Conservation (phyloP, 257 asterid species). For the Penstemon eatonii region DNA sequence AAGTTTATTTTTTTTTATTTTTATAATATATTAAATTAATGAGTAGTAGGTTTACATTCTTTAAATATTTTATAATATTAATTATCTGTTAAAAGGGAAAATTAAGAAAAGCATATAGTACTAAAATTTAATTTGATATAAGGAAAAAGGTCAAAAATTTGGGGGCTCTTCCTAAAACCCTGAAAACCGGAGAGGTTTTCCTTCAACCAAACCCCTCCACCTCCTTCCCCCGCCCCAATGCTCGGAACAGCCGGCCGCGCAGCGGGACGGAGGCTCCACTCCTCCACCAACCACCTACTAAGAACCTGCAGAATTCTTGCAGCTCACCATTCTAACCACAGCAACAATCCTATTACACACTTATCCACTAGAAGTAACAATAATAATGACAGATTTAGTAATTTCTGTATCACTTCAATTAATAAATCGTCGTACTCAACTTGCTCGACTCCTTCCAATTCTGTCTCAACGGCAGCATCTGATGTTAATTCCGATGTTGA, state of each 20-base stretch:
- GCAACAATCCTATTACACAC: slow-evolving; percentile 19
- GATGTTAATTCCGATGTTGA: slow-evolving; percentile 30
- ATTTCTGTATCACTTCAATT: slow-evolving; percentile 20
- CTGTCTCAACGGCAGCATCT: slow-evolving; percentile 19
- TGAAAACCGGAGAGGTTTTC: slow-evolving; percentile 37
- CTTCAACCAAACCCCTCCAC: slow-evolving; percentile 17
- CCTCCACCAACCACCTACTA: slow-evolving; percentile 5
- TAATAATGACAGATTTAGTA: neutral
- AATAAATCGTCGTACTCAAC: slow-evolving; percentile 26
- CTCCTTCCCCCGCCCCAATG: slow-evolving; percentile 36
- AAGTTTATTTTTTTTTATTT: too few relatives aligned
- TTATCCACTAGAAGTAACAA: slow-evolving; percentile 10
- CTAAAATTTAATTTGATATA: too few relatives aligned
- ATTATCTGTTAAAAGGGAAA: too few relatives aligned
- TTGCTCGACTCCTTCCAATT: slow-evolving; percentile 37
- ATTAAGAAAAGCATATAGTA: too few relatives aligned
- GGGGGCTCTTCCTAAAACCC: slow-evolving; percentile 32
- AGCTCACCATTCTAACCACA: slow-evolving; percentile 15
- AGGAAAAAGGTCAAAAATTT: neutral
- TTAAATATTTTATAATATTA: too few relatives aligned
- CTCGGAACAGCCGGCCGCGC: slow-evolving; percentile 41
- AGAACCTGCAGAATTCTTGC: slow-evolving; percentile 10
- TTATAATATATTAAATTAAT: too few relatives aligned
- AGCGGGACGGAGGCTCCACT: slow-evolving; percentile 39
- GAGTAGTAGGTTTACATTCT: too few relatives aligned